Evolutionary conservation across 2,329 filamentous ascomycete species (phyloP).

Genomic region (Pseudocercospora ulei): DNA sequence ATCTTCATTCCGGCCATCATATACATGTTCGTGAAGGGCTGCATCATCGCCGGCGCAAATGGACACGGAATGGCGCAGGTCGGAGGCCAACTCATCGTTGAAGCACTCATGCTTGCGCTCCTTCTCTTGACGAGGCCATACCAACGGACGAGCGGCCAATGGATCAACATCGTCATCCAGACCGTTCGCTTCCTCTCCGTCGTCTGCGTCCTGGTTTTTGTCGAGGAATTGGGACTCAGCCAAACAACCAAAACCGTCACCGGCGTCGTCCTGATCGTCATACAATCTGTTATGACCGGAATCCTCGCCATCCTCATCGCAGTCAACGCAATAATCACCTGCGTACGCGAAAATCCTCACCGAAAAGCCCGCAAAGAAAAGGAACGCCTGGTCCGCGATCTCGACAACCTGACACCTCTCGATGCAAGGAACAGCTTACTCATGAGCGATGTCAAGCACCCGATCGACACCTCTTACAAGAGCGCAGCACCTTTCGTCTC

Average conservation of each 20-base stretch:
- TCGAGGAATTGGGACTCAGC: slow-evolving; percentile 79
- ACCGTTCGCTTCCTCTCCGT: slow-evolving; percentile 81
- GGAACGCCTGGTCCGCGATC: slow-evolving; percentile 66
- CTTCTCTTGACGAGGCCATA: slow-evolving; percentile 80
- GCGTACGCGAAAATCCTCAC: slow-evolving; percentile 81
- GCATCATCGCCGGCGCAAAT: slow-evolving; percentile 72
- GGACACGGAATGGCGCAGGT: slow-evolving; percentile 77
- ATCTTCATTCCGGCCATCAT: slow-evolving; percentile 79
- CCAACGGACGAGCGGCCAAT: slow-evolving; percentile 73
- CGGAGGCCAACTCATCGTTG: slow-evolving; percentile 68
- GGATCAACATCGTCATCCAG: slow-evolving; percentile 90
- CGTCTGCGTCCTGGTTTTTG: slow-evolving; percentile 80
- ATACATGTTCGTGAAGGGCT: slow-evolving; percentile 85
- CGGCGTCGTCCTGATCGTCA: slow-evolving; percentile 83
- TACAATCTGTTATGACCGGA: slow-evolving; percentile 76
- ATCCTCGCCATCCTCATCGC: slow-evolving; percentile 76
- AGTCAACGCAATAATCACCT: slow-evolving; percentile 76
- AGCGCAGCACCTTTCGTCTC: slow-evolving; percentile 27
- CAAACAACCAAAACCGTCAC: slow-evolving; percentile 91
- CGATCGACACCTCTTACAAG: slow-evolving; percentile 30
- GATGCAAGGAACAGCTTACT: slow-evolving; percentile 81
- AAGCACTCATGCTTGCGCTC: slow-evolving; percentile 66
- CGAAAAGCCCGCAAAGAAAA: slow-evolving; percentile 78
- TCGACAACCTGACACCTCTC: slow-evolving; percentile 74
- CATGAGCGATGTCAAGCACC: slow-evolving; percentile 50